These are phyloP conservation scores for Cladosporium sp. DNA, from an alignment of 2,329 filamentous ascomycete genomes.

Conservation along the genomic window DNA sequence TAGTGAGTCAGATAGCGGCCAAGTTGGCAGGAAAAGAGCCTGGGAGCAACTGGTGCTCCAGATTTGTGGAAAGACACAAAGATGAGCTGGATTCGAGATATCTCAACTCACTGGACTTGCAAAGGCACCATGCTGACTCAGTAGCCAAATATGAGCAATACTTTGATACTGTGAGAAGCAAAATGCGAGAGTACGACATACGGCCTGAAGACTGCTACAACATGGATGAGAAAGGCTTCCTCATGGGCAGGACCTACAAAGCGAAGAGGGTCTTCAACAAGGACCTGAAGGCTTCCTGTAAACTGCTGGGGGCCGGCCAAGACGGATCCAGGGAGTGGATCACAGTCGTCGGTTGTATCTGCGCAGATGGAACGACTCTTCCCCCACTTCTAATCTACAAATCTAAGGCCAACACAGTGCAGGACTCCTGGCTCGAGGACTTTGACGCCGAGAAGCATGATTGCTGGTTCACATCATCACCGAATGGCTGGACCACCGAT, in stretches of 20 bases:
- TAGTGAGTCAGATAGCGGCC: neutral
- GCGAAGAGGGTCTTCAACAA: constrained; percentile 14
- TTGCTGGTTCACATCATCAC: neutral
- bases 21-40: neutral
- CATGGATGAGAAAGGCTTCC: constrained; percentile 19
- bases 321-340: constrained; percentile 13
- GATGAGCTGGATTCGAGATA: neutral
- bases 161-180: constrained; percentile 18
- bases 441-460: neutral
- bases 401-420: neutral
- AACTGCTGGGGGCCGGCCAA: neutral
- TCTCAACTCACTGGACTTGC: constrained; percentile 27
- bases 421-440: neutral
- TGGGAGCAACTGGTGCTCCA: neutral
- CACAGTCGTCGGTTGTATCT: constrained; percentile 17
- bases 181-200: constrained; percentile 15
- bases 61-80: neutral
- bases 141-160: constrained; percentile 19
- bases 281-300: neutral
- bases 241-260: constrained; percentile 14
- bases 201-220: constrained; percentile 15
- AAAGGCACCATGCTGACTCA: constrained; percentile 29
- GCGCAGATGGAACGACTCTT: constrained; percentile 14
- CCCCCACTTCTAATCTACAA: constrained; percentile 18
- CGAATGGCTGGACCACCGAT: neutral